Evolutionary conservation across 805 yeast genomes (phyloP), one percentile per base, ranked within the genome.

Genomic region (Kodamaea sagamina): DNA sequence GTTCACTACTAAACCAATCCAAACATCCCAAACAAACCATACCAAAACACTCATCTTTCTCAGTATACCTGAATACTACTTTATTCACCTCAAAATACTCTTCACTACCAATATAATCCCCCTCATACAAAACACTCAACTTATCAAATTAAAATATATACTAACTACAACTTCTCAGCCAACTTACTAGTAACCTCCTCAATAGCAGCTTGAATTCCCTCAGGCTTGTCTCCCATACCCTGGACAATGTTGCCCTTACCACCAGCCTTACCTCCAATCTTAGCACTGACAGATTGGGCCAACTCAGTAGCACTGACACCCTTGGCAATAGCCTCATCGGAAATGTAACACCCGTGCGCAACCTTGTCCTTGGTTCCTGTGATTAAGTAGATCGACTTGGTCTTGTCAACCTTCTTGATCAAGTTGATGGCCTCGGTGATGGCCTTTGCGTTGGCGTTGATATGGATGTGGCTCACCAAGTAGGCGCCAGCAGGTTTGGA

Each of bases 241-340:
- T 93, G 99, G 55, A 89, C 88, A 43, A 90, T 82, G 52, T 89
- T 87, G 50, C 97, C 98, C 70, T 89, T 93, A 66, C 99, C 99
- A 71, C 99, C 99, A 46, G 96, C 95, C 66, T 86, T 89, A 67
- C 99, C 99, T 52, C 99, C 99, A 54, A 93, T 81, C 55, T 75
- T 72, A 27, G 72, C 67, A 35, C 90, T 72, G 34, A 86, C 98
- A 44, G 77, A 69, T 41, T 75, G 67, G 24, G 95, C 95, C 53
- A 89, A 75, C 21, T 79, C 89, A 45, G 83, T 76, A 41, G 95
- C 90, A 50, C 84, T 77, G 15, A 89, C 74, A 53, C 89, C 89
- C 60, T 81, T 77, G 36, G 72, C 73, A 51, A 84, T 68, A 29
- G 89, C 86, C 32, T 67, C 81, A 49, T 86, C 82, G 1, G 92